Base-by-base conservation (phyloP, 192 early-diverging fungal genomes). In the Coemansia pectinata region DNA sequence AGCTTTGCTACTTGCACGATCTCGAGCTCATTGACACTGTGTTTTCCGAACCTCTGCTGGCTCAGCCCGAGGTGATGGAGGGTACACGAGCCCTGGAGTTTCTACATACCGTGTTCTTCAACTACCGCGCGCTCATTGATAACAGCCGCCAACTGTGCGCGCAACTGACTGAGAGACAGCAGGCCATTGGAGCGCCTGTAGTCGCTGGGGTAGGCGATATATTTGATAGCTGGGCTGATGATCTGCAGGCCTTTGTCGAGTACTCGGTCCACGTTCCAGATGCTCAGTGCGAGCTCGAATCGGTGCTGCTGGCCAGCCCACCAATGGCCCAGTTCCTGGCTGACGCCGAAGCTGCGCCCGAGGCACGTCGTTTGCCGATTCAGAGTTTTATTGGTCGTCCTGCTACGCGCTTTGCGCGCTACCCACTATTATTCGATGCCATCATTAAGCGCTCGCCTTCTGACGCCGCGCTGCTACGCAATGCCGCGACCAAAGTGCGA, bases 361-460 rank as follows among this genome's bases (percentile, higher is more conserved):
- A 88, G 50, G 91, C 90, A 17, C 86, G 94, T 23, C 90, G 91
- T 23, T 73, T 97, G 42, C 91, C 94, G 50, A 72, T 96, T 39
- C 91, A 96, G 79, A 93, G 92, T 69, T 98, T 96, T 67, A 74
- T 98, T 25, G 91, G 89, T 0, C 88, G 95, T 25, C 95, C 96
- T 0, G 93, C 93, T 1, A 90, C 95, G 17, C 89, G 95, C 25
- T 70, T 97, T 33, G 95, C 92, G 6, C 86, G 93, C 59, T 98
- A 96, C 69, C 91, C 90, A 21, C 78, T 98, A 33, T 81, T 98
- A 8, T 76, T 98, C 17, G 81, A 89, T 33, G 92, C 90, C 6
- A 87, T 94, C 39, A 69, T 93, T 17, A 91, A 95, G 67, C 85
- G 90, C 57, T 89, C 94, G 14, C 75, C 79, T 42, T 86, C 89